A percentile compares a stretch with the other conserved stretches of the same genome.
Conservation (phyloP, 2,329 filamentous ascomycete genomes). For the Pseudopithomyces maydicus region DNA sequence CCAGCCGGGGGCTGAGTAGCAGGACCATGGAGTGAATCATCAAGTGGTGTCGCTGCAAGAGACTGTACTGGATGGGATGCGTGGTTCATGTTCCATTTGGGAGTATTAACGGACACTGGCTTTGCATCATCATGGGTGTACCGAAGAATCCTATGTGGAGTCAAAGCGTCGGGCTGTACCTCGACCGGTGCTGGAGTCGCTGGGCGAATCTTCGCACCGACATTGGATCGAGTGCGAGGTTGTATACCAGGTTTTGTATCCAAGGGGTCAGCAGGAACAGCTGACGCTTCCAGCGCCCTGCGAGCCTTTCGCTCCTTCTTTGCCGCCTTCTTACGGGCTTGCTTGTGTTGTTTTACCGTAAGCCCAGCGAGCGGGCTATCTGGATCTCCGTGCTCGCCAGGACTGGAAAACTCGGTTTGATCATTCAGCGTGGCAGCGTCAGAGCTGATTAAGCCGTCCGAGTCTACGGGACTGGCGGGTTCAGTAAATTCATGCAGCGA, state of each 20-base stretch:
- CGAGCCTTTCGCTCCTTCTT: constrained; percentile 21
- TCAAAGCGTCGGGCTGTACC: background rate
- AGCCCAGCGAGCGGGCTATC: constrained; percentile 10
- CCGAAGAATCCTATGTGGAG: background rate
- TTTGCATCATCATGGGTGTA: background rate
- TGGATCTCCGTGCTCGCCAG: background rate
- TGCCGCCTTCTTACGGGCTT: constrained; percentile 25
- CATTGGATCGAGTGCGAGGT: constrained; percentile 30
- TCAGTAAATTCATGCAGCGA: constrained; percentile 23
- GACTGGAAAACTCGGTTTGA: background rate
- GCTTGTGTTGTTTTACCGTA: constrained; percentile 33
- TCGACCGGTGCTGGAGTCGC: constrained; percentile 16
- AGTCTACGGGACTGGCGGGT: constrained; percentile 28
- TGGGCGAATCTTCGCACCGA: constrained; percentile 34
- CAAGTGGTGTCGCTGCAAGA: too few relatives aligned
- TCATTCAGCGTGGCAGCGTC: constrained; percentile 42
- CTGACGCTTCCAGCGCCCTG: background rate
- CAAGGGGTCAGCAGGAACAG: background rate
- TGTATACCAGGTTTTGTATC: background rate
- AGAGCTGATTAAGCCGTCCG: constrained; percentile 46
- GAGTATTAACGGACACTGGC: background rate
- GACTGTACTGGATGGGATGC: too few relatives aligned
- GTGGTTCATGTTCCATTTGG: too few relatives aligned
- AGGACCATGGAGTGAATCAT: background rate
- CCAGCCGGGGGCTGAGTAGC: background rate